Percentiles rank a stretch among this genome's conserved stretches.
Evolutionary conservation across 169 alveolate species (phyloP).

Genomic region (Amoebophrya sp.): DNA sequence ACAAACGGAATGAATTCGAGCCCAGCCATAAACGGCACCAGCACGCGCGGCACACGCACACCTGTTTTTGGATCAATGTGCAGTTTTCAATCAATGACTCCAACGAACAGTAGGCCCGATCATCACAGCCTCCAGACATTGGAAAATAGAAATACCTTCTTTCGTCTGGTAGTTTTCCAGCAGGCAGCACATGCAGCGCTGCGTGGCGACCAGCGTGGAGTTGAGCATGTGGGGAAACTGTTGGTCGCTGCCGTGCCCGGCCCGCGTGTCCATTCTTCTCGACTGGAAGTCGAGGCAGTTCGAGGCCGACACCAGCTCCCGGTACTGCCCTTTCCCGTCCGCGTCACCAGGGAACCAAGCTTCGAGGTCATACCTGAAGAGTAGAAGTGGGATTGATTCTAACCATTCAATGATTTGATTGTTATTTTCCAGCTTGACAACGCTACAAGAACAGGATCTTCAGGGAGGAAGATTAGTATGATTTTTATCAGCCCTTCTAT

Average conservation of each 20-base stretch:
- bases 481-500: no score
- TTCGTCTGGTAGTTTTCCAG: constrained; percentile 36
- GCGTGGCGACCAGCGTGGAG: constrained; percentile 96
- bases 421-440: no score
- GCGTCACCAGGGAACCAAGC: constrained; percentile 97
- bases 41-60: constrained; percentile 34
- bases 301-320: constrained; percentile 95
- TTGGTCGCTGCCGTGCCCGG: constrained; percentile 11
- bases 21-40: constrained; percentile 37
- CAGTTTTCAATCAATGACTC: not conserved
- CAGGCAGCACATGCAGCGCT: constrained; percentile 63
- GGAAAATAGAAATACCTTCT: not conserved
- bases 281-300: constrained; percentile 97
- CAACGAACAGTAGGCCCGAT: not conserved
- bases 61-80: not conserved
- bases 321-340: constrained; percentile 59
- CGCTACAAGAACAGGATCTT: no score
- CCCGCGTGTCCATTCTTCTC: constrained; percentile 24
- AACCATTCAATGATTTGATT: no score
- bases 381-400: no score
- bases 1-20: constrained; percentile 31
- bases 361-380: constrained; percentile 84
- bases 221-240: constrained; percentile 81
- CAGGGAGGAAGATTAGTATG: no score
- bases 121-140: not conserved